phyloP scores from a whole-genome alignment of 2,329 filamentous ascomycete genomes.

The Sporothrix globosa region DNA sequence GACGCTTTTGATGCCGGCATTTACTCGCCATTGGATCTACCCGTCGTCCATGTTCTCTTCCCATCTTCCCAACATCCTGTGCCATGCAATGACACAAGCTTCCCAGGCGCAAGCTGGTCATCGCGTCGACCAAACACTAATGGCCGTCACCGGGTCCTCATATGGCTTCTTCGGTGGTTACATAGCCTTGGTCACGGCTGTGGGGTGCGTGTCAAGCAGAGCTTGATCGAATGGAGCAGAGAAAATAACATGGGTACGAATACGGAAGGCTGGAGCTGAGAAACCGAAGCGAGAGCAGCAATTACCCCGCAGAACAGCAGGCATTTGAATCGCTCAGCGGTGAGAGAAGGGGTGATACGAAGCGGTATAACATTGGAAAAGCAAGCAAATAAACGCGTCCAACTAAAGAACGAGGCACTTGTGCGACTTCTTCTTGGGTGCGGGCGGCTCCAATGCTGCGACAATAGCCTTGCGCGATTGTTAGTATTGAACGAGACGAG shows the following conservation, averaged over 20 bases:
- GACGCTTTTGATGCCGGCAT: neutral
- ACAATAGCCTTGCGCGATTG: conserved; percentile 76
- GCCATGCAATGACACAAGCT: too few relatives aligned
- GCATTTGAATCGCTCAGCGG: neutral
- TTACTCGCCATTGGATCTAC: too few relatives aligned
- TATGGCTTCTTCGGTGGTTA: too few relatives aligned
- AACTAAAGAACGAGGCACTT: conserved; percentile 70
- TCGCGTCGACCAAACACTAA: too few relatives aligned
- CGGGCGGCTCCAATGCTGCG: conserved; percentile 85
- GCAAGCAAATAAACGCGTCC: conserved; percentile 7
- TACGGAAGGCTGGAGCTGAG: neutral
- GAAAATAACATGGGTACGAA: neutral
- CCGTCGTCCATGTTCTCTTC: too few relatives aligned
- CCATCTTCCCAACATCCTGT: too few relatives aligned
- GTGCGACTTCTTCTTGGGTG: conserved; percentile 74
- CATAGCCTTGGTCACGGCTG: too few relatives aligned
- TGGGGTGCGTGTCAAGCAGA: too few relatives aligned
- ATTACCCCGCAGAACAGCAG: neutral
- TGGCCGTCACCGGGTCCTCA: too few relatives aligned
- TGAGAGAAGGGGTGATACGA: neutral
- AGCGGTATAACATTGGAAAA: conserved; percentile 5
- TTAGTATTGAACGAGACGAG: neutral
- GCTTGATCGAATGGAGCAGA: conserved; percentile 29
- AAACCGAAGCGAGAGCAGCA: neutral
- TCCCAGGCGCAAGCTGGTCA: too few relatives aligned